Base-by-base conservation (phyloP, 108 stramenopile genomes). In the Pseudonitzschia multiseries region DNA sequence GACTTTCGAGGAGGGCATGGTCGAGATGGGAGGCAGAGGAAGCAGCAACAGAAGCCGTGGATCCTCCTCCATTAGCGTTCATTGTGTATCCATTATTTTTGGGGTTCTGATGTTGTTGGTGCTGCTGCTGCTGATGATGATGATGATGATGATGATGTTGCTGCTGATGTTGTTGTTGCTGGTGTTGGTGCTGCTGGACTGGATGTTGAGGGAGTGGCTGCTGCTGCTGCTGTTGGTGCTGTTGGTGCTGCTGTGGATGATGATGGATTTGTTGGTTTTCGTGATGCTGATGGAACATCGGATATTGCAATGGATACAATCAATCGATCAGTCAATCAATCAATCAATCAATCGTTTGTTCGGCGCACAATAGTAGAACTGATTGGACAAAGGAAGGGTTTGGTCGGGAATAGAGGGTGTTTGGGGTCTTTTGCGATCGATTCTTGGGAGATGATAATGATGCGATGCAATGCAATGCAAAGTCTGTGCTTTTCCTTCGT, bases 1-100 rank as follows among this genome's bases (percentile, higher is more conserved):
- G 66, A 69, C 73, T 79, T 67, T 88, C 87, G 61, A 88, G 62
- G 17, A 88, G 61, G 28, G 83, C 82, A 73, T 76, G 72, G 54
- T 88, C 87, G 8, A 88, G 56, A n/a, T 52, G 40, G 17, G 72
- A 73, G 15, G 72, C 67, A 5, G 60, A 36, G n/a, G 50, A 65
- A 60, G 40, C 61, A 51, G 22, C 27, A 29, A 18, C 43, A 40
- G 24, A 24, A 62, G 36, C 33, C 12, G 62, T 54, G 56, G 69
- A 18, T 48, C 46, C 46, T 18, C 46, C 46, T 18, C 18, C 18
- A 10, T 10, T 14, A 14, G 17, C 46, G 46, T 48, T 18, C 14
- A 14, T 48, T 31, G 24, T 22, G 57, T 54, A 56, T 54, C 69
- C 69, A 70, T 70, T 2, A 32, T 28, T 28, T 13, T 20, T 32